Conservation (phyloP, 768 basidiomycete genomes). For the Tylopilus rubrobrunneus region DNA sequence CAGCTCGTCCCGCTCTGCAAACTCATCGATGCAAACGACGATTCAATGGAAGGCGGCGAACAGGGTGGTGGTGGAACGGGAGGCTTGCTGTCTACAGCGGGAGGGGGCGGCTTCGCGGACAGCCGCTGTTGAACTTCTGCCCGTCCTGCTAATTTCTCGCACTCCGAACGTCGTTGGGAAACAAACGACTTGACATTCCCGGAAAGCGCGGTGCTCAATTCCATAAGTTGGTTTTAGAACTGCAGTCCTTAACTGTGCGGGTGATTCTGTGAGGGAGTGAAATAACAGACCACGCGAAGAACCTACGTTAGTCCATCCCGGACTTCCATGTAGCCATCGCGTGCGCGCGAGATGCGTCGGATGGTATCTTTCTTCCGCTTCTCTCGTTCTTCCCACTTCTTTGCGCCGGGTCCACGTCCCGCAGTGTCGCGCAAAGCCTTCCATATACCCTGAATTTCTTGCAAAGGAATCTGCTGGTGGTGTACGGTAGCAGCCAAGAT, state of each 20-base stretch:
- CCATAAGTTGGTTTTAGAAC: slow-evolving; percentile 81
- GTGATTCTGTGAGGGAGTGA: slow-evolving; percentile 1
- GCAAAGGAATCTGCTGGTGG: slow-evolving; percentile 67
- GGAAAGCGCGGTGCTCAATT: slow-evolving; percentile 55
- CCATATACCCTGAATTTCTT: slow-evolving; percentile 75
- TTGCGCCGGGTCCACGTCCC: slow-evolving; percentile 71
- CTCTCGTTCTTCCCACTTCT: slow-evolving; percentile 80
- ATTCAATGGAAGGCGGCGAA: slow-evolving; percentile 39
- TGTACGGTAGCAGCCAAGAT: slow-evolving; percentile 79
- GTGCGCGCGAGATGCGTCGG: slow-evolving; percentile 65
- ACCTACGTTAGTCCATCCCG: slow-evolving; percentile 79
- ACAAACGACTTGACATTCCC: slow-evolving; percentile 61
- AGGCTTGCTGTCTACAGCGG: slow-evolving; percentile 46
- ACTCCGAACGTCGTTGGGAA: slow-evolving; percentile 59
- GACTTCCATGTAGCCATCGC: slow-evolving; percentile 84
- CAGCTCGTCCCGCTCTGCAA: slow-evolving; percentile 33
- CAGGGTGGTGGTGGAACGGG: slow-evolving; percentile 44
- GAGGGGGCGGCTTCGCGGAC: slow-evolving; percentile 37
- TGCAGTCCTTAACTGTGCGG: slow-evolving; percentile 72
- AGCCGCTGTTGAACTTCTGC: slow-evolving; percentile 71
- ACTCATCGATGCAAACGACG: slow-evolving; percentile 56
- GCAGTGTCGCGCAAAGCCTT: slow-evolving; percentile 67
- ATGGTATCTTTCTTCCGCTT: slow-evolving; percentile 73
- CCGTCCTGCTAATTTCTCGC: slow-evolving; percentile 62
- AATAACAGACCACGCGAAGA: slow-evolving; percentile 1